Conservation (phyloP, 2,329 filamentous ascomycete species). For the Chrysoporthe austroafricana region DNA sequence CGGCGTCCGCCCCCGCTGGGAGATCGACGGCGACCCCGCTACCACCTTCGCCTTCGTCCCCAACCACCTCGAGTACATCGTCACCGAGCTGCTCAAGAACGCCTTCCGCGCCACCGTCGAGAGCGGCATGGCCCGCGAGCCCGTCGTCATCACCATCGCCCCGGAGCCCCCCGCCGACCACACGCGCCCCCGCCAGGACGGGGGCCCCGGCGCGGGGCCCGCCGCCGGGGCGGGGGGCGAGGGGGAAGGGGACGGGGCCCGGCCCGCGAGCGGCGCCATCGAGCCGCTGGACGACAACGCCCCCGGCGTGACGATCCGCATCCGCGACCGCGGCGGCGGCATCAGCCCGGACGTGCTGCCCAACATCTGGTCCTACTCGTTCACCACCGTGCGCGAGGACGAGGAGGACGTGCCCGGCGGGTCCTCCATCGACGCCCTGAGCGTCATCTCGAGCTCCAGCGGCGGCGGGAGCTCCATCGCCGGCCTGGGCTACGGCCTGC, state of each 20-base stretch:
- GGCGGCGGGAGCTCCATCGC: slow-evolving; percentile 82
- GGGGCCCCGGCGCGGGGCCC: too few species aligned
- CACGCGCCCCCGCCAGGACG: slow-evolving; percentile 29
- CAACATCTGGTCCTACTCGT: slow-evolving; percentile 96
- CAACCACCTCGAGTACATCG: slow-evolving; percentile 95
- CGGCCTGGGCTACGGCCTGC: slow-evolving; percentile 89
- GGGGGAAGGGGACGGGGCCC: slow-evolving; percentile 33
- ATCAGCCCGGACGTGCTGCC: slow-evolving; percentile 83
- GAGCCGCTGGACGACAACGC: slow-evolving; percentile 65
- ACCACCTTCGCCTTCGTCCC: slow-evolving; percentile 94
- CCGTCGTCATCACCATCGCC: slow-evolving; percentile 90
- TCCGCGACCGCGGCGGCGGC: slow-evolving; percentile 92
- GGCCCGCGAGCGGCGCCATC: slow-evolving; percentile 52
- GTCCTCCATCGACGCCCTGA: slow-evolving; percentile 68
- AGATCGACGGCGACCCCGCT: slow-evolving; percentile 82
- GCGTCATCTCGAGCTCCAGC: slow-evolving; percentile 72
- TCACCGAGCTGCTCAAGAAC: slow-evolving; percentile 96
- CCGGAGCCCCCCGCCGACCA: slow-evolving; percentile 55
- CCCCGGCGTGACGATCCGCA: slow-evolving; percentile 91
- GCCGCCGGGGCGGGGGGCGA: background rate
- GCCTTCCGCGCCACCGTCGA: slow-evolving; percentile 94
- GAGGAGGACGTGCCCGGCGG: slow-evolving; percentile 48
- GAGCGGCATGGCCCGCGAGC: slow-evolving; percentile 75
- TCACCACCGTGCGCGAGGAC: slow-evolving; percentile 87
- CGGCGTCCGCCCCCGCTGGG: slow-evolving; percentile 78